Percentiles rank a stretch among this genome's conserved stretches.
Conservation (phyloP, 2,329 filamentous ascomycete genomes). For the Fusarium heterosporum region DNA sequence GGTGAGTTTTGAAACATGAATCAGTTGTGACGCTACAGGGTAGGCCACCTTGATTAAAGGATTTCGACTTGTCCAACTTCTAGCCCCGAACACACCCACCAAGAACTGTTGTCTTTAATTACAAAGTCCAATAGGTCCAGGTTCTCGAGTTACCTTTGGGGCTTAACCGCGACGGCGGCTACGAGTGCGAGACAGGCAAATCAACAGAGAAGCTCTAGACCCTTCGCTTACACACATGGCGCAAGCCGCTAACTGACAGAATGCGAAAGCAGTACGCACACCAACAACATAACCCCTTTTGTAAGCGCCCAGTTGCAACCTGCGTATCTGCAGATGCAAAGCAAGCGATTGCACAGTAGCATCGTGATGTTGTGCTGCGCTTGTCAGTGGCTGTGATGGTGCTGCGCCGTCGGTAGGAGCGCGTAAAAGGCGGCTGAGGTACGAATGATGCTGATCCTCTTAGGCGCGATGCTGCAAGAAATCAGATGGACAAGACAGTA, state of each 20-base stretch:
- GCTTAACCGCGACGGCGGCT: constrained; percentile 32
- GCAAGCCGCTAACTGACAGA: constrained; percentile 4
- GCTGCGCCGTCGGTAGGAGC: constrained; percentile 27
- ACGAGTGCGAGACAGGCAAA: constrained; percentile 25
- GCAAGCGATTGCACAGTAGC: constrained; percentile 6
- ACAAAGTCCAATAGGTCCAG: constrained; percentile 1
- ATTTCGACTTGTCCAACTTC: background rate
- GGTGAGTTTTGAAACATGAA: background rate
- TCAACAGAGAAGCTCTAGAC: constrained; percentile 30
- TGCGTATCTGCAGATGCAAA: constrained; percentile 11
- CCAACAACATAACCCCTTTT: constrained; percentile 1
- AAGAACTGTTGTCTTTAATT: background rate
- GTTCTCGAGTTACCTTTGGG: constrained; percentile 2
- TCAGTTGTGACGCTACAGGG: background rate
- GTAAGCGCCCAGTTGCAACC: constrained; percentile 26
- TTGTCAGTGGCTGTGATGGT: background rate
- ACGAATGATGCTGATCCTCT: constrained; percentile 6
- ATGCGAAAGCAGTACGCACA: background rate
- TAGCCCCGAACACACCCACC: background rate
- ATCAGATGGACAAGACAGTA: background rate
- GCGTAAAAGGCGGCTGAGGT: constrained; percentile 38
- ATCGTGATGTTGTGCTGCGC: constrained; percentile 18
- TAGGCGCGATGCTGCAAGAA: constrained; percentile 39
- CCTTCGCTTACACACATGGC: constrained; percentile 15
- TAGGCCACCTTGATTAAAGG: background rate